Base-by-base conservation (phyloP, 352 stramenopile genomes). In the Blastocystis sp. region DNA sequence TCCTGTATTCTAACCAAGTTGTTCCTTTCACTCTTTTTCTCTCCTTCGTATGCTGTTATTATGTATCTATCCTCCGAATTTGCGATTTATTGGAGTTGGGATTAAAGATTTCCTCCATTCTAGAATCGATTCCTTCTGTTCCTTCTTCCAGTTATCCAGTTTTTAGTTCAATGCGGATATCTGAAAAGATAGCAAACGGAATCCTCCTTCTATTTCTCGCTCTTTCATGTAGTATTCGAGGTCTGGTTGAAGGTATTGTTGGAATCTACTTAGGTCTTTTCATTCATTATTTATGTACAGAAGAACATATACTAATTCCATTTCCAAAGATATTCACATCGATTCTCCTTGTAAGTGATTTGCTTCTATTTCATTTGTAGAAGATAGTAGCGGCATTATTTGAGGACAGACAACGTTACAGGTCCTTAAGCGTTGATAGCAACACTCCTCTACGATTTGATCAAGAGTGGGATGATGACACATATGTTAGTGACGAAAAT, bases 391-490 rank as follows among this genome's bases (percentile, higher is more conserved):
- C 24, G 35, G 12, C 32, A 46, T 14, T 71, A 2, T 71, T 71
- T 71, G 59, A 71, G 6, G 51, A 63, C 11, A 27, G 27, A 51
- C 21, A 24, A 29, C 66, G 66, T 9, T 42, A 58, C 2, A 27
- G 66, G 6, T 42, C 29, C 29, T 29, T 78, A n/a, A 78, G 66
- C n/a, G 37, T 42, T 29, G 66, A 78, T 51, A 78, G 66, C 32
- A 59, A n/a, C 35, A 56, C 66, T 57, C 66, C 66, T 27, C 56
- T 78, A 9, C 39, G 39, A 46, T 46, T 46, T 46, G 39, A 27
- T 63, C 39, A 46, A 9, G 39, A 46, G 9, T 9, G 39, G 39
- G 39, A 9, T 9, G 9, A 46, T 46, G 39, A 9, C 2, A 46
- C 39, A 9, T 46, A 46, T 21, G 37, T 54, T 14, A 54, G 37